Base-by-base conservation (phyloP, 495 filamentous ascomycete species). In the Rostrohypoxylon terebratum region DNA sequence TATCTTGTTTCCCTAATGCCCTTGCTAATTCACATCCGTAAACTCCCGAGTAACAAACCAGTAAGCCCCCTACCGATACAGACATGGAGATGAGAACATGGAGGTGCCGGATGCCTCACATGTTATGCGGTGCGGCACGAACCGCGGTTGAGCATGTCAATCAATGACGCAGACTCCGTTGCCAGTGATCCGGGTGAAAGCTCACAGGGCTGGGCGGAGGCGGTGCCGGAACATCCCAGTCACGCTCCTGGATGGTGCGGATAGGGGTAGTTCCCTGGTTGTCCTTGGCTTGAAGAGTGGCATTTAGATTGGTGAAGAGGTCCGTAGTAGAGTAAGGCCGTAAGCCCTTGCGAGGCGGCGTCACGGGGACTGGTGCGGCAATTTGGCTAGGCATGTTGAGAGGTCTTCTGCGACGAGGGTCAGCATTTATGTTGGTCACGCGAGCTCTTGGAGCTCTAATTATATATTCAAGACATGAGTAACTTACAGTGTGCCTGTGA, bases 141-240 rank as follows among this genome's bases (percentile, higher is more conserved):
- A 45, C 58, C 42, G 36, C 28, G 13, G 13, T 13, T 21, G 10
- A 55, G 51, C 53, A 42, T 44, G 14, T n/a, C 36, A 31, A 73
- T 78, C 59, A 78, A 50, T 70, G 75, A 51, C 69, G 69, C 36
- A 75, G 6, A 9, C 50, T 53, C 0, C 68, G 77, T 45, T 77
- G 79, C 84, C 84, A 85, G 69, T 83, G 80, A 66, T 84, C 81
- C 33, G 76, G 66, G 23, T 80, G 78, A 71, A 83, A 85, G 76
- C 81, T 80, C 63, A 86, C 81, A 25, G 84, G 84, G 67, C 81
- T 83, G 6, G 84, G 84, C 28, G 84, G 84, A 18, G 84, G 84
- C 1, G 84, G 82, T 11, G 83, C 83, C 44, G 84, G 84, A 20
- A 85, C 84, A 34, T 81, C 77, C 78, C 83, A 86, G 75, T 85